A percentile compares a stretch with the other conserved stretches of the same genome.
phyloP scores from a whole-genome alignment of 805 yeast genomes.

The Candida tammaniensis region DNA sequence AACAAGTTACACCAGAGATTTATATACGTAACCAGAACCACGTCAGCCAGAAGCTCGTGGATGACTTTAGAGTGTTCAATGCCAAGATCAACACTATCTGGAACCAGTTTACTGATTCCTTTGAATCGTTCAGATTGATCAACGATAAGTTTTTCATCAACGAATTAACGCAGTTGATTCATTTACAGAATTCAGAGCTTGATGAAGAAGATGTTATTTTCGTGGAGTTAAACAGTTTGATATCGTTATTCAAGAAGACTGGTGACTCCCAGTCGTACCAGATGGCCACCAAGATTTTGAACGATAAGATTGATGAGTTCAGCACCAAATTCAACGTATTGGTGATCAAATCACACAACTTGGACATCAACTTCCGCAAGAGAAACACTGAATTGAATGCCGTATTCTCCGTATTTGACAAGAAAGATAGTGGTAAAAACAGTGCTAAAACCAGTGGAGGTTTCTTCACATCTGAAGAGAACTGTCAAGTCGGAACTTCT shows the following conservation, averaged over 20 bases:
- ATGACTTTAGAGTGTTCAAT: constrained; percentile 10
- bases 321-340: constrained; percentile 1
- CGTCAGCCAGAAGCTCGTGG: neutral
- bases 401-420: constrained; percentile 2
- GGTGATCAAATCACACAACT: constrained; percentile 5
- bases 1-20: constrained; percentile 11
- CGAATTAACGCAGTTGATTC: constrained; percentile 48
- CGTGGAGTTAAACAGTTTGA: constrained; percentile 42
- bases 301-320: constrained; percentile 23
- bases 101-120: constrained; percentile 1
- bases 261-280: constrained; percentile 44
- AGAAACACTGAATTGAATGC: constrained; percentile 3
- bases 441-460: constrained; percentile 18
- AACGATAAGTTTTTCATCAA: constrained; percentile 47
- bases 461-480: constrained; percentile 42
- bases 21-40: constrained; percentile 4
- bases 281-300: constrained; percentile 35
- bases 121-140: constrained; percentile 15
- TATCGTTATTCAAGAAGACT: constrained; percentile 39
- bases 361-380: constrained; percentile 4
- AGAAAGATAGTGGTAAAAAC: constrained; percentile 1
- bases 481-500: constrained; percentile 45
- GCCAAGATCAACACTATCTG: constrained; percentile 7
- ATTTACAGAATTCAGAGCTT: constrained; percentile 25
- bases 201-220: constrained; percentile 24